Base-by-base conservation (phyloP, 192 early-diverging fungal species). In the Podochytrium sp. region DNA sequence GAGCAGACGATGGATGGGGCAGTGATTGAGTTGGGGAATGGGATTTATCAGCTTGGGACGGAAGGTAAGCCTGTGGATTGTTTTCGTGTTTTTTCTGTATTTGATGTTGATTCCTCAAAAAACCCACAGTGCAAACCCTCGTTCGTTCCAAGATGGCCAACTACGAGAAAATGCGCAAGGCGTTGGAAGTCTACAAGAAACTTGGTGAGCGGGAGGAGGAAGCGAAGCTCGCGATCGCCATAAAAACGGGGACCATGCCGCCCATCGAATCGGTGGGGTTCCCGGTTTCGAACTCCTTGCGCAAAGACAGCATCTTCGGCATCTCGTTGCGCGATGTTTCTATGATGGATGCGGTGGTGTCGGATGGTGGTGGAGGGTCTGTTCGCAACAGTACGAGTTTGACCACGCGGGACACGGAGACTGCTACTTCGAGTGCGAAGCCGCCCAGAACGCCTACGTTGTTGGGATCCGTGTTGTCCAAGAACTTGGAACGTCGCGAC, bases 21-120 rank as follows among this genome's bases (percentile, higher is more conserved):
- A 12, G 65, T 86, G 33, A 65, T 81, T 10, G 75, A 71, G 2
- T 61, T 86, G 4, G 85, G 85, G 16, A 70, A 78, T 34, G 76
- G 75, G 1, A 55, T 86, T 20, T 78, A 65, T 67, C 69, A 78
- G 12, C 75, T 86, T 39, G 78, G 76, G 3, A 77, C 63, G 1
- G 81, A 86, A 58, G 59, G 68, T 69, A 70, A 69, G 38, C n/a
- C n/a, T n/a, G n/a, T n/a, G n/a, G 12, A 25, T 51, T 40, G 23
- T 57, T 20, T 66, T 39, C 1, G 30, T 62, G n/a, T 77, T n/a
- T n/a, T 69, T 39, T 16, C 20, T 55, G 20, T 5, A 69, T n/a
- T 39, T 51, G 6, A 16, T 64, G 12, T 40, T 23, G 12, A 38
- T 38, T 40, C 7, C 38, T 40, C 33, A n/a, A n/a, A n/a, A n/a